Evolutionary conservation across 331 rosid genomes (phyloP), one percentile per base, ranked within the genome.

Genomic region (Arachis monticola): DNA sequence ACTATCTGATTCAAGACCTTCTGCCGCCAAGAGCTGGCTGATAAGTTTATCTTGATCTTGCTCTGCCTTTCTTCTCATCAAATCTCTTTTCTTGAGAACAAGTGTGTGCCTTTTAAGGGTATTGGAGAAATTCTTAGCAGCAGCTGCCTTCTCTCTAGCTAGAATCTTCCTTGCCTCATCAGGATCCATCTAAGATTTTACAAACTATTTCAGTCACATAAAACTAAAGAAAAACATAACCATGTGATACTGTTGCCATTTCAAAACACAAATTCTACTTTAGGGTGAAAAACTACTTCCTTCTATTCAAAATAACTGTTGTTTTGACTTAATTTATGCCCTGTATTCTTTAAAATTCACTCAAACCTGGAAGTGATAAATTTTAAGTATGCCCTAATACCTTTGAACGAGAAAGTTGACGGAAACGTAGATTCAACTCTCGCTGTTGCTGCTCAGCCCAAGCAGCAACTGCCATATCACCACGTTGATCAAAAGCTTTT

Each of bases 371-470:
- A 73, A 32, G 65, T 55, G 63, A 70, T 8, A 53, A 64, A 35
- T 2, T 35, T 35, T 35, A 35, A 22, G 75, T 58, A 74, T 38
- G 52, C 14, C n/a, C 10, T 46, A 50, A 67, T 86, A 94, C 99
- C 99, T 94, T 94, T 53, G 99, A 90, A 69, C 88, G 96, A 50
- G 99, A 84, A 79, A 94, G 96, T 73, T 84, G 90, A 9, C 97
- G 96, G n/a, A 81, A 97, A 3, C 97, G 97, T 64, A 88, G 68
- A 83, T 82, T 83, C 83, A 94, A 64, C 88, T 88, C 93, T 10
- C 85, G 89, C 76, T 94, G 99, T 79, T 94, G 97, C 83, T 92
- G 99, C 86, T 94, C 97, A n/a, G 97, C 96, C 99, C 98, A 94
- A 80, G 99, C 97, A 52, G 86, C 93, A 82, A 92, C 83, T 45